phyloP scores from a whole-genome alignment of 306 rosid species.

The Potentilla sterilis region DNA sequence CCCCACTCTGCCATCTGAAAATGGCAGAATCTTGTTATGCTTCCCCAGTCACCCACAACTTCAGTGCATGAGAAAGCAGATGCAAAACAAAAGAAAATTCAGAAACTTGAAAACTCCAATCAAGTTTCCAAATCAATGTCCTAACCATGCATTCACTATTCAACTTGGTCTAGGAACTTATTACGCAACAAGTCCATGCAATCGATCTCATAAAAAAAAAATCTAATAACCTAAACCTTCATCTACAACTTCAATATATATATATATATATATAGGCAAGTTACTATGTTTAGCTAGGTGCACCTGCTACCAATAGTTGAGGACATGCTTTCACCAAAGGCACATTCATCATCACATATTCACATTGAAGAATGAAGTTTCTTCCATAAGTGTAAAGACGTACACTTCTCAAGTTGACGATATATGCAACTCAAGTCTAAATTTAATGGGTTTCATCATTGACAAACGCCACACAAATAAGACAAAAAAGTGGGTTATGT shows the following conservation, averaged over 20 bases:
- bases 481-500: not conserved
- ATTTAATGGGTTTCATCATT: not conserved
- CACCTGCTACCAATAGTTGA: not conserved
- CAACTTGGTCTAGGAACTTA: not conserved
- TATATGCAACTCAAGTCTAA: not conserved
- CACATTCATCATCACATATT: not conserved
- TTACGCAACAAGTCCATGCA: not conserved
- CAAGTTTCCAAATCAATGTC: not conserved
- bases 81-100: not conserved
- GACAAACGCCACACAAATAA: not conserved
- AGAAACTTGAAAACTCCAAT: not conserved
- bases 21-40: not conserved
- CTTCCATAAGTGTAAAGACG: not conserved
- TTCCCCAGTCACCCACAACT: slow-evolving; percentile 1
- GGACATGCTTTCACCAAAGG: not conserved
- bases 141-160: not conserved
- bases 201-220: too few relatives aligned
- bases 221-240: not conserved
- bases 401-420: not conserved
- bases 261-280: too few relatives aligned
- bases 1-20: slow-evolving; percentile 47
- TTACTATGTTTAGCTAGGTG: not conserved
- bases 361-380: not conserved
- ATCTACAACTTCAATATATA: not conserved
- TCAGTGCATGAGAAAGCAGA: slow-evolving; percentile 8